These are phyloP conservation scores for Pseudocercospora fuligena DNA, from an alignment of 2,329 filamentous ascomycete species.

Conservation along the genomic window DNA sequence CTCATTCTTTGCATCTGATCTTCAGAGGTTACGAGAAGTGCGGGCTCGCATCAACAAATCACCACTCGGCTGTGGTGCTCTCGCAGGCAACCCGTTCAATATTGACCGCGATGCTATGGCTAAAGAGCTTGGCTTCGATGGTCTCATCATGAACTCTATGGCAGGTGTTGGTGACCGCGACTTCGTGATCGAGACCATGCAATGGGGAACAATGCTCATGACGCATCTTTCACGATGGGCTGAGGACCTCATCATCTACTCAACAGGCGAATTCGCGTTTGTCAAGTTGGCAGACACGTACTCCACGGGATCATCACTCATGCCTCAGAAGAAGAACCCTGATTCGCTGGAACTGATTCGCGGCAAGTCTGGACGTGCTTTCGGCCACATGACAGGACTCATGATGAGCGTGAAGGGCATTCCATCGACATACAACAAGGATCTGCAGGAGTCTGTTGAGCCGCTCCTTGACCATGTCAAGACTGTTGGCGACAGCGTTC, in stretches of 20 bases:
- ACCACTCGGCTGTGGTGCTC: constrained; percentile 75
- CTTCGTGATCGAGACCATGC: constrained; percentile 80
- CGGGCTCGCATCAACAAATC: constrained; percentile 73
- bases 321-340: constrained; percentile 85
- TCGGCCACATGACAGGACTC: constrained; percentile 80
- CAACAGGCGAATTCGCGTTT: constrained; percentile 75
- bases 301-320: constrained; percentile 74
- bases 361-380: constrained; percentile 76
- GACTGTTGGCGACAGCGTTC: constrained; percentile 78
- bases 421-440: constrained; percentile 86
- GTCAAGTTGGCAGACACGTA: constrained; percentile 78
- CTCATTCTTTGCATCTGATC: constrained; percentile 71
- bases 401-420: constrained; percentile 78
- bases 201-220: constrained; percentile 80
- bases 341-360: constrained; percentile 76
- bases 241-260: constrained; percentile 87
- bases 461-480: constrained; percentile 84
- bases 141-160: constrained; percentile 77
- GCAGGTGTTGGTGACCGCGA: constrained; percentile 76
- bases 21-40: constrained; percentile 76
- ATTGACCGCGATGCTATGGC: constrained; percentile 82
- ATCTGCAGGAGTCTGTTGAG: constrained; percentile 86
- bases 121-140: constrained; percentile 78
- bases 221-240: constrained; percentile 79
- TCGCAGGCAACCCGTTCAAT: constrained; percentile 81